Evolutionary conservation across 495 filamentous ascomycete species (phyloP), one percentile per base, ranked within the genome.

Genomic region (Neurospora intermedia): DNA sequence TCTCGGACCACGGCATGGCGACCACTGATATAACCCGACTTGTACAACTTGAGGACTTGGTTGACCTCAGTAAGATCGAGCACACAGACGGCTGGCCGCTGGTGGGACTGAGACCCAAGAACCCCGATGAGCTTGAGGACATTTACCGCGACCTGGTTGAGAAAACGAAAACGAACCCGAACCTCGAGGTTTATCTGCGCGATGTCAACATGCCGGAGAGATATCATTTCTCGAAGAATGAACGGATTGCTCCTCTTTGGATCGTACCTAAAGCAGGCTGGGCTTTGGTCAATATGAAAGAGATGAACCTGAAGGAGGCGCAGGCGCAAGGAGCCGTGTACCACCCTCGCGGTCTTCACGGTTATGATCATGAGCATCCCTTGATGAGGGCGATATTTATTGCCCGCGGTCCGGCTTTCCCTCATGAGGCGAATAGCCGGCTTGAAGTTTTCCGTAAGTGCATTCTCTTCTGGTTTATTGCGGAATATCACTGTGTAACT

Each of bases 1-100:
- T 99, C 18, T 97, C 93, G 13, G 96, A 99, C 80, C 96, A 99
- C 77, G 96, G 96, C 27, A 99, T 99, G 96, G 95, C 95, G 5
- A 95, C 92, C 2, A 98, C 96, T 0, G 90, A 93, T 43, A 88
- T 86, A 0, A 85, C 89, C 20, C 89, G 95, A n/a, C 83, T 97
- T 46, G 87, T 99, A 35, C 96, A 98, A 79, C 83, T 98, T n/a
- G 96, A 99, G 74, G 94, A 98, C 78, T 77, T 97, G 4, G 86
- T 98, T 41, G 92, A 97, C 76, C 82, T 91, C 0, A 80, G 81
- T 62, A 85, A 91, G 70, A 89, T 97, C 31, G 91, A 90, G 72
- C 94, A 94, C 76, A 91, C 91, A 10, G 96, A 99, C 77, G 96
- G 96, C 71, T 99, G 96, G 96, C 96, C 96, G 0, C 87, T 96